Evolutionary conservation across 2,329 filamentous ascomycete species (phyloP).

Genomic region (Ceratocystis huliohia): DNA sequence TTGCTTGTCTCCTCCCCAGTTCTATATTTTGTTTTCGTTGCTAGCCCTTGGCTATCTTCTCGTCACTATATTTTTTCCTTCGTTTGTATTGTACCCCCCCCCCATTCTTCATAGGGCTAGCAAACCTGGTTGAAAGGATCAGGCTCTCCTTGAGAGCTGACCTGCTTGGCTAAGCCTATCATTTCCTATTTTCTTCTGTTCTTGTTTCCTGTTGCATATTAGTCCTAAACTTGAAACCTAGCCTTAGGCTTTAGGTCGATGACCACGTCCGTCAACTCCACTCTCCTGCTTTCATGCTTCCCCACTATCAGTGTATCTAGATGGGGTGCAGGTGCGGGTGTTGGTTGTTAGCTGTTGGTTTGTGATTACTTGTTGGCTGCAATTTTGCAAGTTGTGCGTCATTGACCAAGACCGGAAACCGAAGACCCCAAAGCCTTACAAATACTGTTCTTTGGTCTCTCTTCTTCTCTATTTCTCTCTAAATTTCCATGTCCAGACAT

Average conservation of each 20-base stretch:
- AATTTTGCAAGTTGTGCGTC: too few species aligned
- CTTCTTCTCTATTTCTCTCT: too few species aligned
- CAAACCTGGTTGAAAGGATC: slow-evolving; percentile 1
- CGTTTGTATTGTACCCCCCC: background rate
- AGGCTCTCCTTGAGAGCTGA: background rate
- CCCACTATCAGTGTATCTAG: background rate
- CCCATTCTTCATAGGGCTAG: slow-evolving; percentile 2
- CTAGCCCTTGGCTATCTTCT: background rate
- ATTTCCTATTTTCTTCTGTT: background rate
- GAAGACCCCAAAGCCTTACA: too few species aligned
- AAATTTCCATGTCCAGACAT: too few species aligned
- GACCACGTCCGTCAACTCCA: background rate
- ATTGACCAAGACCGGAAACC: too few species aligned
- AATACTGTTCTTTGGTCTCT: too few species aligned
- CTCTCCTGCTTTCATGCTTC: background rate
- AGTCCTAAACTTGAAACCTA: background rate
- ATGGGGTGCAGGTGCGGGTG: too few species aligned
- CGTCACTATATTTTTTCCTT: background rate
- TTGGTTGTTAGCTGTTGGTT: too few species aligned
- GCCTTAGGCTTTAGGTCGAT: background rate
- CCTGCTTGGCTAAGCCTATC: background rate
- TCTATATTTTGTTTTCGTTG: background rate
- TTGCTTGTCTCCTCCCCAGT: background rate
- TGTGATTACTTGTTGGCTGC: too few species aligned
- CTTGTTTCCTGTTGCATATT: background rate